A percentile compares a stretch with the other conserved stretches of the same genome.
Conservation (phyloP, 2,329 filamentous ascomycete species). For the Penicillium thymicola region DNA sequence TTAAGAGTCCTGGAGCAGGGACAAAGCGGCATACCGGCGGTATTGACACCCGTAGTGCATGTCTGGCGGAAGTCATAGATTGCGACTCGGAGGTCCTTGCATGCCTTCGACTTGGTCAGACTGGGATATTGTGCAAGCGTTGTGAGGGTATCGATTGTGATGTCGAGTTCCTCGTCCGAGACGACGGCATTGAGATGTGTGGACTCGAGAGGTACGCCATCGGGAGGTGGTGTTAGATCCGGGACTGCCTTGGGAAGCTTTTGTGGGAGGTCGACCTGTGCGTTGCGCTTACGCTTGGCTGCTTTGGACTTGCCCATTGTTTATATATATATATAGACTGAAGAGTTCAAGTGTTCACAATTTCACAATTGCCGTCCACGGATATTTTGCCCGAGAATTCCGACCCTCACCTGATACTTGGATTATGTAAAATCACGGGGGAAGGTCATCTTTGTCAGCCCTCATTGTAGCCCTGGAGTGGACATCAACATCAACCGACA, state of each 20-base stretch:
- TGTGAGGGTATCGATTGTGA: constrained; percentile 62
- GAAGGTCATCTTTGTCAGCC: neutral
- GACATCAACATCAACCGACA: neutral
- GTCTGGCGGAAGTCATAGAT: constrained; percentile 68
- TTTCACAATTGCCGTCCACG: neutral
- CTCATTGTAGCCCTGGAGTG: too few relatives aligned
- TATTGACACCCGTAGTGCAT: constrained; percentile 64
- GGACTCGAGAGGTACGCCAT: constrained; percentile 24
- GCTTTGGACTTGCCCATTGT: constrained; percentile 30
- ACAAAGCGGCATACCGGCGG: constrained; percentile 42
- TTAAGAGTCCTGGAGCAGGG: constrained; percentile 1
- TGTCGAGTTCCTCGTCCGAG: constrained; percentile 61
- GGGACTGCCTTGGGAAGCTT: constrained; percentile 23
- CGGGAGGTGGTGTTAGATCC: constrained; percentile 25
- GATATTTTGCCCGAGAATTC: neutral
- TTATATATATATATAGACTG: too few relatives aligned
- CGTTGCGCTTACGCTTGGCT: constrained; percentile 32
- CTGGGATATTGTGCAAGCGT: constrained; percentile 58
- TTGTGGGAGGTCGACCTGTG: constrained; percentile 25
- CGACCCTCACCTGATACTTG: neutral
- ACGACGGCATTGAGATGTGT: constrained; percentile 28
- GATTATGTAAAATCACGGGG: neutral
- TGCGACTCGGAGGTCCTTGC: constrained; percentile 63
- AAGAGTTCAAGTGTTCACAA: neutral
- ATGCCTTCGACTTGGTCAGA: constrained; percentile 66